Base-by-base conservation (phyloP, 2,329 filamentous ascomycete genomes). In the Aspergillus piperis region DNA sequence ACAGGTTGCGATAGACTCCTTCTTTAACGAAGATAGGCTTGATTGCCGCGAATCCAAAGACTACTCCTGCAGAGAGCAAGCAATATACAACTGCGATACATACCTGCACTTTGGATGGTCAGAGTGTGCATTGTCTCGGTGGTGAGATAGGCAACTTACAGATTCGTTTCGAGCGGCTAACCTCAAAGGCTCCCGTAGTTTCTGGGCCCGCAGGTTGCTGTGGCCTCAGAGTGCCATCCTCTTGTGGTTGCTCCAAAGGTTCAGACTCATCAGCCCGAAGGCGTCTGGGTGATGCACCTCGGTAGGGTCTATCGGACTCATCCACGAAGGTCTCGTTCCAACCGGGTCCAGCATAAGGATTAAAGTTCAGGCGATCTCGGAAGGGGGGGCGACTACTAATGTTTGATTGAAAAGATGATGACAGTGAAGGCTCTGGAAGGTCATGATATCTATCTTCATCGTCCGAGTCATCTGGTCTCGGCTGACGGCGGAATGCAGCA, bases 1-100 rank as follows among this genome's bases (percentile, higher is more conserved):
- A 95, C 36, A 82, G 75, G 53, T 89, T 81, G 54, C 81, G 80
- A 75, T 94, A 93, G 15, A 90, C 88, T 7, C 86, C 86, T 73
- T 92, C 88, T n/a, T 81, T 77, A 62, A 93, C 88, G 36, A 95
- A 80, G 13, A 95, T 86, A 0, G 91, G 90, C 73, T 95, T 96
- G 64, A 96, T 80, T 11, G 91, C 91, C 23, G 91, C 91, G 75
- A 92, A 95, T 38, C 91, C 91, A 75, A 95, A 95, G 17, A 94
- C 88, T 47, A 92, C 81, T 2, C 91, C 92, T 2, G 92, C 89
- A 3, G 90, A 87, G 44, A 96, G 82, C 38, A 93, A 83, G 74
- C 90, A 94, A 72, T 90, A 90, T 10, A 90, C 68, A 1, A 91
- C 86, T 5, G 88, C 89, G 50, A 85, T 79, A 42, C 78, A 76